phyloP scores from a whole-genome alignment of 345 rosid species.

The Orychophragmus violaceus region DNA sequence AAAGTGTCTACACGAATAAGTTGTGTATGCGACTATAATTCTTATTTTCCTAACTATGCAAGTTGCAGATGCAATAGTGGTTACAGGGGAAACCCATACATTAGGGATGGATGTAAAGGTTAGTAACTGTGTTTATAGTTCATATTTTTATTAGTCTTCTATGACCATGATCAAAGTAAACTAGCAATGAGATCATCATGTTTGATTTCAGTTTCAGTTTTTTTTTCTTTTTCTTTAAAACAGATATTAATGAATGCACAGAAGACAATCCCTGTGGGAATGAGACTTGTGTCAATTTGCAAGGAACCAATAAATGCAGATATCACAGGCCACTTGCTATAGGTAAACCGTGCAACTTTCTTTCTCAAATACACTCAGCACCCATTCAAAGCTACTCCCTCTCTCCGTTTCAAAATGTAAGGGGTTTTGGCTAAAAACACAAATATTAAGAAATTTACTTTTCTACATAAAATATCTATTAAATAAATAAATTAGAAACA shows the following conservation, averaged over 20 bases:
- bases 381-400: not conserved
- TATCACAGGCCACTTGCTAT: not conserved
- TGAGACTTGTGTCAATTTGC: not conserved
- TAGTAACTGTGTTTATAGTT: not conserved
- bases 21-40: not conserved
- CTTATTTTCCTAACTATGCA: not conserved
- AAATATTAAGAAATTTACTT: no score
- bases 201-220: not conserved
- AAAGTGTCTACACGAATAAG: not conserved
- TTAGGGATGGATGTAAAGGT: slow-evolving; percentile 26
- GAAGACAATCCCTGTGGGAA: no score
- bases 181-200: not conserved
- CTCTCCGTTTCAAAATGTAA: no score
- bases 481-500: no score
- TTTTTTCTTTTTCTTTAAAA: not conserved
- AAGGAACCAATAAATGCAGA: not conserved
- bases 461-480: no score
- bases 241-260: slow-evolving; percentile 7
- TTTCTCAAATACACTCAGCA: not conserved
- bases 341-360: not conserved
- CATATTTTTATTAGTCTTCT: not conserved
- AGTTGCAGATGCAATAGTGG: slow-evolving; percentile 22
- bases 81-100: slow-evolving; percentile 35
- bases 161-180: not conserved
- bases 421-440: no score